Evolutionary conservation across 768 basidiomycete genomes (phyloP), one percentile per base, ranked within the genome.

Genomic region (Termitomyces sp.): DNA sequence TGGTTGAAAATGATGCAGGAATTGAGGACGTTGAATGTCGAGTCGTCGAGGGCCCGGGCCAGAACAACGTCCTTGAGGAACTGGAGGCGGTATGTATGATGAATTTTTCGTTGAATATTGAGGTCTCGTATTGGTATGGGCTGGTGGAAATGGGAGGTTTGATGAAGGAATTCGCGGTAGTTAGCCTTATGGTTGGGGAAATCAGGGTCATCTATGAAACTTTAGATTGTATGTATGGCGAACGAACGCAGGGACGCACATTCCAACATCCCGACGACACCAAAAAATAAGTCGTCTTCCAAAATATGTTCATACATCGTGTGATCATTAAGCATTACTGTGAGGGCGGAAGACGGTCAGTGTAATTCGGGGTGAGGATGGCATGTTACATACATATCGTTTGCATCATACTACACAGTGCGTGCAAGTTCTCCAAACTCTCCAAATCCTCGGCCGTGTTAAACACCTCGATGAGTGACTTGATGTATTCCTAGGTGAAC

Each of bases 1-100:
- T 99, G 96, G 75, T 98, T 97, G 82, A 95, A 98, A 69, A 98
- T 93, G 71, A 99, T 94, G 74, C 92, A 92, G 2, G 93, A 95
- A 73, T 95, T 98, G 68, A 98, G 84, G 65, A 97, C 93, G 67
- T 93, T 94, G 81, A 98, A 96, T 0, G 95, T 98, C 2, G 92
- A 89, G 71, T 99, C 97, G 66, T 99, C 97, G 49, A 98, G 83
- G 1, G 89, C 88, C 18, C 97, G 88, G 0, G 95, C 93, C 49
- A 99, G 89, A 42, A 99, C 93, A 58, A 99, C 96, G 70, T 99
- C 97, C 71, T 98, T 98, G 67, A 99, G 88, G 74, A 94, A 98
- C 68, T 94, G 93, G 7, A 99, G 82, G 20, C 97, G 92, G 71
- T 98, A 98, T 3, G 95, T 98, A 68, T 97, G 94, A 72, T 98